A percentile compares a stretch with the other conserved stretches of the same genome.
These are phyloP conservation scores for Colletotrichum filicis DNA, from an alignment of 2,329 filamentous ascomycete species.

Conservation along the genomic window DNA sequence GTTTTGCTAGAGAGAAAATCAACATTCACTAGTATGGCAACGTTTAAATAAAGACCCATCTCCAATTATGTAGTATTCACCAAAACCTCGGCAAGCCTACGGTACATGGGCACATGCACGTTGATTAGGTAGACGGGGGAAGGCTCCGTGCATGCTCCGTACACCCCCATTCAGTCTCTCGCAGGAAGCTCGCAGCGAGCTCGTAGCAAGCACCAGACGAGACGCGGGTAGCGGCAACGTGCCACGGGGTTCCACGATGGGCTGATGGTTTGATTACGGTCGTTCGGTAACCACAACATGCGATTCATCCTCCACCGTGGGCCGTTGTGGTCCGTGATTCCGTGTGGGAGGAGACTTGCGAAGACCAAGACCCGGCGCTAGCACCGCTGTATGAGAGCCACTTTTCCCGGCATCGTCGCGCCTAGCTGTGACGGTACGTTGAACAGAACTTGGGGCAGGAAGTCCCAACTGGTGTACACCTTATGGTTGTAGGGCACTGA, in stretches of 20 bases:
- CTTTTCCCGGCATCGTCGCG: background rate
- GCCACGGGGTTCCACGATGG: constrained; percentile 12
- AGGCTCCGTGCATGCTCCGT: background rate
- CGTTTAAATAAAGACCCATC: too few species aligned
- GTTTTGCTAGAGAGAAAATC: too few species aligned
- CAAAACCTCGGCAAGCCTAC: background rate
- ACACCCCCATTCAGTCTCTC: background rate
- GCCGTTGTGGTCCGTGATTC: background rate
- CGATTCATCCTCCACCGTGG: background rate
- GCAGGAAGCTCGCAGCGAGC: background rate
- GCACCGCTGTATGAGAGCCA: background rate
- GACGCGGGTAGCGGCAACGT: background rate
- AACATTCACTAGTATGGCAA: too few species aligned
- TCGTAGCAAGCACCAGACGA: background rate
- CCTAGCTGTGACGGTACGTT: background rate
- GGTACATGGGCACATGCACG: background rate
- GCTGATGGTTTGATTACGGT: constrained; percentile 8
- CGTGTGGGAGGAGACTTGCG: background rate
- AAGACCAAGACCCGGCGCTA: background rate
- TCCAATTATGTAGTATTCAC: background rate
- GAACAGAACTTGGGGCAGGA: too few species aligned
- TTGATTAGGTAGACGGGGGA: background rate
- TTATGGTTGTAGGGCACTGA: background rate
- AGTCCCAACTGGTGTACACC: background rate
- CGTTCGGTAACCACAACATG: background rate